A percentile compares a stretch with the other conserved stretches of the same genome.
phyloP scores from a whole-genome alignment of 768 basidiomycete species.

The Mycena galopus region DNA sequence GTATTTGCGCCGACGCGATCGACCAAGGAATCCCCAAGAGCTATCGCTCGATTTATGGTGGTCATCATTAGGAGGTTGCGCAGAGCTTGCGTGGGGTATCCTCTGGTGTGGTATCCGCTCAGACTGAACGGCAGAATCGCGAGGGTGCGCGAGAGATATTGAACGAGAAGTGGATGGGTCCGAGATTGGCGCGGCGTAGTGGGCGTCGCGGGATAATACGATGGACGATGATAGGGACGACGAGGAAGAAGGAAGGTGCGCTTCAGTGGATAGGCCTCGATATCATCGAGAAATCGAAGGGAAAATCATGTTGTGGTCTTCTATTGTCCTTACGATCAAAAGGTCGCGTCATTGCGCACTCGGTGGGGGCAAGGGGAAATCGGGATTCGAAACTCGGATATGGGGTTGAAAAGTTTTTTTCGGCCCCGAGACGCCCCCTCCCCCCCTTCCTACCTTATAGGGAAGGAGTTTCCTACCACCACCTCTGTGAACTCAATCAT shows the following conservation, averaged over 20 bases:
- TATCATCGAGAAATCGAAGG: conserved; percentile 19
- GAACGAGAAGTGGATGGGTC: conserved; percentile 32
- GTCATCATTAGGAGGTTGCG: conserved; percentile 27
- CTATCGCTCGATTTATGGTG: conserved; percentile 59
- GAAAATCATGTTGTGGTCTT: conserved; percentile 22
- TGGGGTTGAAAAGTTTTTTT: no score
- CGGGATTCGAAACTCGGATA: no score
- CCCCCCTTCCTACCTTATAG: no score
- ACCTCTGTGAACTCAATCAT: no score
- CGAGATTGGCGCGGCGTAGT: conserved; percentile 22
- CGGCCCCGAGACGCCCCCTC: no score
- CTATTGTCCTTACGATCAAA: no score
- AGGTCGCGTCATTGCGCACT: no score
- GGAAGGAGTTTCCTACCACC: no score
- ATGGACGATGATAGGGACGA: conserved; percentile 18
- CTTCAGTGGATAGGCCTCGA: conserved; percentile 25
- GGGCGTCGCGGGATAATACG: conserved; percentile 19
- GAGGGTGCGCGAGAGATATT: conserved; percentile 31
- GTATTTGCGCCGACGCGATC: conserved; percentile 62
- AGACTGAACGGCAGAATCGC: conserved; percentile 19
- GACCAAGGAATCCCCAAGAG: conserved; percentile 70
- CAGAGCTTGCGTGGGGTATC: conserved; percentile 7
- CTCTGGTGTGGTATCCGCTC: conserved; percentile 16
- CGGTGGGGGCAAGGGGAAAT: no score
- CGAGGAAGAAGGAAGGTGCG: conserved; percentile 16